phyloP scores from a whole-genome alignment of 345 rosid genomes.

The Noccaea bulbosa region DNA sequence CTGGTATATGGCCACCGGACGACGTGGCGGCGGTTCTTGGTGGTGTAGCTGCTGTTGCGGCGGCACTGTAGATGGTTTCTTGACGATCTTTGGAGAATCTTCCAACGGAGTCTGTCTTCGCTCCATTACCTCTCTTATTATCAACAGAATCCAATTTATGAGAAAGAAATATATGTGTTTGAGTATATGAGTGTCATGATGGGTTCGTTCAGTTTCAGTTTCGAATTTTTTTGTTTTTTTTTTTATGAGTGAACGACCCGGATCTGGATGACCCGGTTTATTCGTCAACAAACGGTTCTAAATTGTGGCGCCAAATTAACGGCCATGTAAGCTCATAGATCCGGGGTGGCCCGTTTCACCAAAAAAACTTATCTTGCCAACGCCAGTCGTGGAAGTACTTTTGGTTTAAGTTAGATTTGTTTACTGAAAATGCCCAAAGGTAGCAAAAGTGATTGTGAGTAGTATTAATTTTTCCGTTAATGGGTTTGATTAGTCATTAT shows the following conservation, averaged over 20 bases:
- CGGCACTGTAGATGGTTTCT: conserved; percentile 65
- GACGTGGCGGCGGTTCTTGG: conserved; percentile 45
- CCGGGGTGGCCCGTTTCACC: no score
- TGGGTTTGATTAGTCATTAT: not conserved
- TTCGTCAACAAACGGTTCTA: no score
- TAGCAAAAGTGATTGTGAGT: not conserved
- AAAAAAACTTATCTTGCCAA: no score
- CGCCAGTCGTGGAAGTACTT: no score
- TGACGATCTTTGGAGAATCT: conserved; percentile 76
- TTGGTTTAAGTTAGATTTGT: not conserved
- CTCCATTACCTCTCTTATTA: conserved; percentile 70
- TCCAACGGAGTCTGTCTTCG: conserved; percentile 80
- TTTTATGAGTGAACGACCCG: no score
- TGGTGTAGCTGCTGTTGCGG: conserved; percentile 12
- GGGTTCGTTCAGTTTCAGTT: no score
- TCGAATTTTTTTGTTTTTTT: no score
- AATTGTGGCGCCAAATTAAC: no score
- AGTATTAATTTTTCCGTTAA: not conserved
- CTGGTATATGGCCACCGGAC: conserved; percentile 81
- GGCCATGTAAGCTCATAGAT: no score
- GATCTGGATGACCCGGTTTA: no score
- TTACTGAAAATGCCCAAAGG: not conserved
- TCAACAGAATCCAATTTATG: conserved; percentile 39
- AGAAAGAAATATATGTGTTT: not conserved
- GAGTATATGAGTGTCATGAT: conserved; percentile 13